Evolutionary conservation across 768 basidiomycete species (phyloP).

Genomic region (Auricularia heimuer): DNA sequence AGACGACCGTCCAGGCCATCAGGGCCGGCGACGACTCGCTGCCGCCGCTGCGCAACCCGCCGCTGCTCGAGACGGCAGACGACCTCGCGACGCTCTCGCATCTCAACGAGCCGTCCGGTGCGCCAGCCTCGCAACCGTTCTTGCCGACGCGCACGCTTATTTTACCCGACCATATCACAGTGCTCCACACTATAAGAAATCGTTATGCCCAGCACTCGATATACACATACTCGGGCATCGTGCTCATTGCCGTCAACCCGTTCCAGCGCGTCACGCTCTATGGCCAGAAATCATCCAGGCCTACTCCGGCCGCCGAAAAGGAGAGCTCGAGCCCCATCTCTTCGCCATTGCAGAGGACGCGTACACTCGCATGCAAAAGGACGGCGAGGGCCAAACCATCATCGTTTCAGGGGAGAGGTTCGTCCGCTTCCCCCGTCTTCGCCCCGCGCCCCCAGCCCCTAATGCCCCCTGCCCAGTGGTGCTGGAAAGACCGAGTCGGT

Average conservation of each 20-base stretch:
- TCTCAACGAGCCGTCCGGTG: constrained; percentile 95
- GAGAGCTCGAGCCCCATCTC: constrained; percentile 93
- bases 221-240: constrained; percentile 98
- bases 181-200: constrained; percentile 93
- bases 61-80: constrained; percentile 91
- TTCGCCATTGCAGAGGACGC: constrained; percentile 99
- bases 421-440: constrained; percentile 13
- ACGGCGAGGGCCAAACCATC: constrained; percentile 93
- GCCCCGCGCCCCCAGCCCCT: constrained; percentile 6
- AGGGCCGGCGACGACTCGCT: constrained; percentile 69
- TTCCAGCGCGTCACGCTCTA: constrained; percentile 97
- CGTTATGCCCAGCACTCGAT: constrained; percentile 96
- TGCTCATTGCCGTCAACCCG: constrained; percentile 97
- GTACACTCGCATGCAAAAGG: constrained; percentile 91
- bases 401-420: constrained; percentile 98
- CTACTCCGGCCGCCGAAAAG: constrained; percentile 83
- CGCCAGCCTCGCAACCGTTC: constrained; percentile 13
- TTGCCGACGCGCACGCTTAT: too few species aligned
- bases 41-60: constrained; percentile 93
- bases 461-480: constrained; percentile 46
- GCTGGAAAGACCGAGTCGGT: constrained; percentile 99
- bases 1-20: constrained; percentile 72
- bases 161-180: constrained; percentile 28
- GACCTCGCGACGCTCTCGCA: constrained; percentile 97
- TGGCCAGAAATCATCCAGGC: constrained; percentile 94